Percentiles rank a stretch among this genome's conserved stretches.
These are phyloP conservation scores for Breviolum minutum DNA, from an alignment of 73 alveolate genomes.

Conservation along the genomic window DNA sequence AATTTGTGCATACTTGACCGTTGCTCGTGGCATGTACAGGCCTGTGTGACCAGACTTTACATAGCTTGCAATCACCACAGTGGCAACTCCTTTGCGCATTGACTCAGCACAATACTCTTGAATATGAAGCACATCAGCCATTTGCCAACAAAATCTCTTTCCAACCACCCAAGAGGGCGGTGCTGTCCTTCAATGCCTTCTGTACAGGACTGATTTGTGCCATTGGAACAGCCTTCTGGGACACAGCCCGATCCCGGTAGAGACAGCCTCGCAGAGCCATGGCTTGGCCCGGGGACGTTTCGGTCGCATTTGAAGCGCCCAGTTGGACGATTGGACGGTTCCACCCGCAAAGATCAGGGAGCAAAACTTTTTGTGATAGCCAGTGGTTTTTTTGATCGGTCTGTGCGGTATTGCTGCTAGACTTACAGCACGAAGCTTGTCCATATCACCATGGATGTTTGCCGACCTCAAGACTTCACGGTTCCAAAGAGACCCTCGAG, in stretches of 20 bases:
- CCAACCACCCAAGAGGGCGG: constrained; percentile 54
- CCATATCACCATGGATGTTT: neutral
- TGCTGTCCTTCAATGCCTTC: constrained; percentile 50
- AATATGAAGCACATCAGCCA: neutral
- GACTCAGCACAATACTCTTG: constrained; percentile 57
- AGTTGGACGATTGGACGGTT: neutral
- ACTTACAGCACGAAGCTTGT: too few species aligned
- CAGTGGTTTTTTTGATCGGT: too few species aligned
- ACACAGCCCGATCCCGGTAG: neutral
- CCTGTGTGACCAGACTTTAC: constrained; percentile 30
- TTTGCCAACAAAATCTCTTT: neutral
- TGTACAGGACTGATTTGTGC: constrained; percentile 27
- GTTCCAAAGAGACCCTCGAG: constrained; percentile 19
- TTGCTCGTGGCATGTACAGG: constrained; percentile 75
- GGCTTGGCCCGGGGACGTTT: neutral
- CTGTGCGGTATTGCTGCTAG: too few species aligned
- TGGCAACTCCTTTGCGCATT: constrained; percentile 23
- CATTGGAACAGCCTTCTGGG: constrained; percentile 22
- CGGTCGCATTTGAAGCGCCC: constrained; percentile 41
- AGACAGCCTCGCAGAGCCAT: neutral
- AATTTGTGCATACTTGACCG: neutral
- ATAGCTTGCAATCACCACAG: constrained; percentile 46
- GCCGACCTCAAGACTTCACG: neutral
- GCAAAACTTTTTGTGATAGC: neutral
- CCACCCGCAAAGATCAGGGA: constrained; percentile 21